Conservation (phyloP, 805 yeast species). For the Metschnikowia anglica region DNA sequence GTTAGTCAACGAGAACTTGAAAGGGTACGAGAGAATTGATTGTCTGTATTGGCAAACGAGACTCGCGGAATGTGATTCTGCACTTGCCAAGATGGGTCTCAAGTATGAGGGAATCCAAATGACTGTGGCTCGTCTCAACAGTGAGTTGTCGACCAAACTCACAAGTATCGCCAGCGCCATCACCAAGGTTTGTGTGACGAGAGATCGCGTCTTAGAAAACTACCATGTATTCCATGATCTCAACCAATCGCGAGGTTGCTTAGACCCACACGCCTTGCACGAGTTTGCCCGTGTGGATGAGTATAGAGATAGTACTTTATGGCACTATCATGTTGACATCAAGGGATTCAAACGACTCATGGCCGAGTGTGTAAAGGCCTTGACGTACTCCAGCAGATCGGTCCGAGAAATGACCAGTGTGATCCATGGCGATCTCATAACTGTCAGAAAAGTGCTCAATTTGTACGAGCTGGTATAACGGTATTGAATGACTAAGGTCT, state of each 20-base stretch:
- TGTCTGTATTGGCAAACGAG: background rate
- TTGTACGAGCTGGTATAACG: conserved; percentile 1
- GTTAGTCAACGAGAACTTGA: background rate
- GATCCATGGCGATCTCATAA: background rate
- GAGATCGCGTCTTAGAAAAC: conserved; percentile 2
- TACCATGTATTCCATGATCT: background rate
- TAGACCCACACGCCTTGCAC: conserved; percentile 1
- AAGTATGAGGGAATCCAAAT: background rate
- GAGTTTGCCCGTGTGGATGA: background rate
- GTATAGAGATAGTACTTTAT: background rate
- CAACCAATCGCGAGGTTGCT: background rate
- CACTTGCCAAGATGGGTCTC: background rate
- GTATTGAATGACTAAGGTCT: too few relatives aligned
- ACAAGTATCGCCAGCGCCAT: background rate
- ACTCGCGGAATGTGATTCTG: background rate
- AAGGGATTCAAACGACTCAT: background rate
- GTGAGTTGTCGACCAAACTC: background rate
- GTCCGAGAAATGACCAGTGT: background rate
- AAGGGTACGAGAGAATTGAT: background rate
- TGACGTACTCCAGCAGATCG: background rate
- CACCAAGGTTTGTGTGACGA: background rate
- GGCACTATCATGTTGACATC: conserved; percentile 1
- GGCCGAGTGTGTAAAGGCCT: background rate
- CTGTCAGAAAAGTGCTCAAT: background rate
- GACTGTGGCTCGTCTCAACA: background rate